Evolutionary conservation across 1,284 basidiomycete genomes (phyloP).

Genomic region (Exobasidium rhododendri): DNA sequence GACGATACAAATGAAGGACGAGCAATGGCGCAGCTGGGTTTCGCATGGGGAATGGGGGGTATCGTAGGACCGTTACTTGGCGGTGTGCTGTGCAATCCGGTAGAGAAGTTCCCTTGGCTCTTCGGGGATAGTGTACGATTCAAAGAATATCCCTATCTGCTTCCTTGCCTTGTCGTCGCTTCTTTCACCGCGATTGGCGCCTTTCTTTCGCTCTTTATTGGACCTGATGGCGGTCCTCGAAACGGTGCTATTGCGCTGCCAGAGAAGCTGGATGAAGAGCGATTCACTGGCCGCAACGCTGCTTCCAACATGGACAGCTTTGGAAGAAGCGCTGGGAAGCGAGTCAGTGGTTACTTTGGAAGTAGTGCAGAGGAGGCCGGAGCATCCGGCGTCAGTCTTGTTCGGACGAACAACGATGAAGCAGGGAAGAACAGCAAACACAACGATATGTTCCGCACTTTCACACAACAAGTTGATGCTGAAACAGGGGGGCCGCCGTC

Average conservation of each 20-base stretch:
- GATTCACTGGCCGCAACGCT: constrained; percentile 24
- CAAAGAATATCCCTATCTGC: constrained; percentile 78
- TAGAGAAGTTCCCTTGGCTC: constrained; percentile 73
- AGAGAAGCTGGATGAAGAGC: constrained; percentile 35
- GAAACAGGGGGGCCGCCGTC: constrained; percentile 49
- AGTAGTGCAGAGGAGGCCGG: constrained; percentile 18
- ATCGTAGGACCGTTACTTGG: constrained; percentile 67
- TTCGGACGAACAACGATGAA: constrained; percentile 16
- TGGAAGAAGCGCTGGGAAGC: constrained; percentile 37
- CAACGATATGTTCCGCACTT: constrained; percentile 32
- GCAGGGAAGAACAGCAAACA: constrained; percentile 11
- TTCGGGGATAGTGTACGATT: constrained; percentile 67
- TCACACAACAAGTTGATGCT: constrained; percentile 47
- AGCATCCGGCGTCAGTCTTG: constrained; percentile 27
- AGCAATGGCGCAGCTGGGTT: constrained; percentile 89
- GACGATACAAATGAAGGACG: constrained; percentile 85
- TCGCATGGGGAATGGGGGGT: constrained; percentile 95
- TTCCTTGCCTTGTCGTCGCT: constrained; percentile 71
- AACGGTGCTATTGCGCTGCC: constrained; percentile 41
- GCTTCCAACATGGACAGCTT: constrained; percentile 26
- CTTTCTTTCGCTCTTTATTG: constrained; percentile 80
- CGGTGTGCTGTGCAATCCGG: constrained; percentile 65
- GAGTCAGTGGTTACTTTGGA: constrained; percentile 45
- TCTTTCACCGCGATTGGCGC: constrained; percentile 64
- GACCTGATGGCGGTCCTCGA: constrained; percentile 66